phyloP scores from a whole-genome alignment of 2,329 filamentous ascomycete species.

The Xylaria sp. region DNA sequence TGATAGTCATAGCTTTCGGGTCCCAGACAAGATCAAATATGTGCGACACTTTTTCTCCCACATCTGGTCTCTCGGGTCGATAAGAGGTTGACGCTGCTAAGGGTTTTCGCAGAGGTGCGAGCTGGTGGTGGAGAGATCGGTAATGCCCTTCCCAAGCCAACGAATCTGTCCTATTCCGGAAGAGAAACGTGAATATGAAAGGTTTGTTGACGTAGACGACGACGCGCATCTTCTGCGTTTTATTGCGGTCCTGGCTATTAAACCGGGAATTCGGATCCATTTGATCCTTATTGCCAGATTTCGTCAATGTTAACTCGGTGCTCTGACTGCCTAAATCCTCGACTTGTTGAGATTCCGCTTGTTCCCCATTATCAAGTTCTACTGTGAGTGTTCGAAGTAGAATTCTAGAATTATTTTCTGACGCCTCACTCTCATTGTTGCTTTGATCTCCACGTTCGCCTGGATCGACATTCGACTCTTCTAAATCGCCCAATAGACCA shows the following conservation, averaged over 20 bases:
- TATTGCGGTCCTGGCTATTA: slow-evolving; percentile 64
- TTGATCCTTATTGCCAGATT: slow-evolving; percentile 37
- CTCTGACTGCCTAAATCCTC: slow-evolving; percentile 59
- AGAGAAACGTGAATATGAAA: slow-evolving; percentile 82
- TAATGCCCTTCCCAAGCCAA: slow-evolving; percentile 68
- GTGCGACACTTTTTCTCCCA: slow-evolving; percentile 51
- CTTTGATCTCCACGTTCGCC: slow-evolving; percentile 47
- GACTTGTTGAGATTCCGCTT: slow-evolving; percentile 58
- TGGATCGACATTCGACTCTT: slow-evolving; percentile 55
- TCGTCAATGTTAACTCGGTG: slow-evolving; percentile 44
- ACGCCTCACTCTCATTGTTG: slow-evolving; percentile 49
- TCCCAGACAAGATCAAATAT: slow-evolving; percentile 75
- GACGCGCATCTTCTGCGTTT: slow-evolving; percentile 70
- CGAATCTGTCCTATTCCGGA: slow-evolving; percentile 69
- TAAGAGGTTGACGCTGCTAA: slow-evolving; percentile 68
- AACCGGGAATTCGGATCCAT: slow-evolving; percentile 47
- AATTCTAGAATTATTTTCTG: slow-evolving; percentile 64
- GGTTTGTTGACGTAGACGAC: slow-evolving; percentile 79
- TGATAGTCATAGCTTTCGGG: slow-evolving; percentile 64
- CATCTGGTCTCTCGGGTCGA: slow-evolving; percentile 62
- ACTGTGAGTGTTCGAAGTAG: slow-evolving; percentile 74
- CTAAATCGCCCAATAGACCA: slow-evolving; percentile 73
- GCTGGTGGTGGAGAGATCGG: slow-evolving; percentile 69
- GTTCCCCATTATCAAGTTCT: slow-evolving; percentile 64
- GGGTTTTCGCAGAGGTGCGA: slow-evolving; percentile 67